Conservation (phyloP, 257 asterid species). For the Ophiorrhiza pumila region DNA sequence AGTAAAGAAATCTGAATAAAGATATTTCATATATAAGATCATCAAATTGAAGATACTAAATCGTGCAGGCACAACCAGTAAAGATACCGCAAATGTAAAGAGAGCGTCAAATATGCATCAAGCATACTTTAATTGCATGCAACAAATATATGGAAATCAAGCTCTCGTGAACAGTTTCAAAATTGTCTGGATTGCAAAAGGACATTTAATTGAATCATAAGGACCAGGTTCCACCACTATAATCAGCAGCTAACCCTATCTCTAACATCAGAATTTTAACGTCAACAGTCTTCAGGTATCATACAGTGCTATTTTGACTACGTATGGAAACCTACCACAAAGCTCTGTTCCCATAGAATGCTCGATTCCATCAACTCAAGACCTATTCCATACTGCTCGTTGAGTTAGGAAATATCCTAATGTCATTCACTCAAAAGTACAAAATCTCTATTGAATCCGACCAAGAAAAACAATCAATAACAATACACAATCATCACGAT, state of each 20-base stretch:
- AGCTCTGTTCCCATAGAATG: background rate
- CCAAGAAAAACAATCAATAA: background rate
- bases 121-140: background rate
- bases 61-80: background rate
- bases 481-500: background rate
- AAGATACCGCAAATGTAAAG: background rate
- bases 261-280: background rate
- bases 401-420: background rate
- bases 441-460: background rate
- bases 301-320: background rate
- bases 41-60: background rate
- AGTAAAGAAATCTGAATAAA: conserved; percentile 66
- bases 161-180: background rate
- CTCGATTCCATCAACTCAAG: background rate
- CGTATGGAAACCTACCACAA: background rate
- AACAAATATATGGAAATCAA: background rate
- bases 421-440: background rate
- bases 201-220: background rate
- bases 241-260: background rate
- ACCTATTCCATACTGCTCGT: background rate
- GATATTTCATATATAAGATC: conserved; percentile 13
- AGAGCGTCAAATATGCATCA: background rate
- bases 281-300: background rate
- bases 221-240: background rate
- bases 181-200: background rate